Evolutionary conservation across 1,284 basidiomycete species (phyloP).

Genomic region (Veloboletus limbatus): DNA sequence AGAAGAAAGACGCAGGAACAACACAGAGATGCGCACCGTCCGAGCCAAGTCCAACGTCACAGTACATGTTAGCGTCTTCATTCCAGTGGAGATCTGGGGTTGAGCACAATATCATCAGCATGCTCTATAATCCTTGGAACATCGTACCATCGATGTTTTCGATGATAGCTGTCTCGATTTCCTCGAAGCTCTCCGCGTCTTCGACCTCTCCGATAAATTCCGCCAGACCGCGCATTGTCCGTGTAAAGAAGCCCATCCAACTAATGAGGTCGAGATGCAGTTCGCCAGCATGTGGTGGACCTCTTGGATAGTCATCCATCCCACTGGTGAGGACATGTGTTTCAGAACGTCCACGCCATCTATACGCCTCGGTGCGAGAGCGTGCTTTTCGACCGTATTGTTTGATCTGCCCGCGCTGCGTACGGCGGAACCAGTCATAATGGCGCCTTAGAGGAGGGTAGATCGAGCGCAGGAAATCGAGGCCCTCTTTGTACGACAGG

Average conservation of each 20-base stretch:
- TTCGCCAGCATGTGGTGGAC: conserved; percentile 84
- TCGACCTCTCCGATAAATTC: conserved; percentile 81
- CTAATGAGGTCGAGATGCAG: conserved; percentile 89
- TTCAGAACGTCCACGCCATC: conserved; percentile 90
- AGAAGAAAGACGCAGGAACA: conserved; percentile 13
- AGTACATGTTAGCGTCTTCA: conserved; percentile 87
- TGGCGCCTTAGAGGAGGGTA: conserved; percentile 85
- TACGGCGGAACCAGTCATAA: conserved; percentile 94
- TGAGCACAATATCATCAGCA: conserved; percentile 5
- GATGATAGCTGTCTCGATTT: conserved; percentile 77
- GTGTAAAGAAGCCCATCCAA: conserved; percentile 93
- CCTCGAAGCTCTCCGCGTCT: conserved; percentile 71
- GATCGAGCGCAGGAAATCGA: conserved; percentile 71
- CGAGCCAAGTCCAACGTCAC: conserved; percentile 81
- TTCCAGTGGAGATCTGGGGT: conserved; percentile 87
- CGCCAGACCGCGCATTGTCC: conserved; percentile 86
- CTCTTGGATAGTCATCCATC: conserved; percentile 94
- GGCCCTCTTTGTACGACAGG: conserved; percentile 59
- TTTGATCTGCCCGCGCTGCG: conserved; percentile 90
- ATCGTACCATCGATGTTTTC: conserved; percentile 81
- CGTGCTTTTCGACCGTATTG: conserved; percentile 81
- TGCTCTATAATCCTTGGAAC: background rate
- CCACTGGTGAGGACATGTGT: conserved; percentile 90
- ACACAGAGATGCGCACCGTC: conserved; percentile 52
- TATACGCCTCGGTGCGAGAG: conserved; percentile 85